Evolutionary conservation across 306 rosid species (phyloP).

Genomic region (Malus domestica): DNA sequence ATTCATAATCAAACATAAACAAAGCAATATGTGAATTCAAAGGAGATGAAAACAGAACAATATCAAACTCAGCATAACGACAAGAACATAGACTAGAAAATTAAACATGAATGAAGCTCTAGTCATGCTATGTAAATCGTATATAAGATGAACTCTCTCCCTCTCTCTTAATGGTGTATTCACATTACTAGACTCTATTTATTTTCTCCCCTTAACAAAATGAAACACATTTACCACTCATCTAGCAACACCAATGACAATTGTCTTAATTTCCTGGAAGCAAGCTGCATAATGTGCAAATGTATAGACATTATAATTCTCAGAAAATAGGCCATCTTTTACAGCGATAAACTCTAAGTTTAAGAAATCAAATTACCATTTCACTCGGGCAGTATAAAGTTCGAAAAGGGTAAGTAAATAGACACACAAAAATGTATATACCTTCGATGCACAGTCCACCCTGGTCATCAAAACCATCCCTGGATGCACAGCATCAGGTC

Average conservation of each 20-base stretch:
- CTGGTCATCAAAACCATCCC: conserved; percentile 82
- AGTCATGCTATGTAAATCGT: neutral
- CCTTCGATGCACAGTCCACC: conserved; percentile 93
- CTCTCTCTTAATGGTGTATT: neutral
- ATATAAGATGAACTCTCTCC: neutral
- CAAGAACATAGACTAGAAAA: neutral
- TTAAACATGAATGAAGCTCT: neutral
- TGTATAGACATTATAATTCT: neutral
- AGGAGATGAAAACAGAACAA: neutral
- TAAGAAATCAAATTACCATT: neutral
- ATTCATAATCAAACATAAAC: neutral
- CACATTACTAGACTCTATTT: neutral
- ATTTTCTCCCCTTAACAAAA: neutral
- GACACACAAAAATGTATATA: conserved; percentile 20
- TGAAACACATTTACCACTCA: too few species aligned
- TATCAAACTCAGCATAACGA: neutral
- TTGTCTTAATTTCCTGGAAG: neutral
- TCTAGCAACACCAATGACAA: neutral
- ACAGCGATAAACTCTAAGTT: neutral
- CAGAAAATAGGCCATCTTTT: neutral
- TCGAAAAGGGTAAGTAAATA: neutral
- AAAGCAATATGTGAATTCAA: neutral
- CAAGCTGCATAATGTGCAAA: neutral
- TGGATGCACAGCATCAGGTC: conserved; percentile 89
- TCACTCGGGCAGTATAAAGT: neutral